These are phyloP conservation scores for Prunus padus DNA, from an alignment of 306 rosid species.

Conservation along the genomic window DNA sequence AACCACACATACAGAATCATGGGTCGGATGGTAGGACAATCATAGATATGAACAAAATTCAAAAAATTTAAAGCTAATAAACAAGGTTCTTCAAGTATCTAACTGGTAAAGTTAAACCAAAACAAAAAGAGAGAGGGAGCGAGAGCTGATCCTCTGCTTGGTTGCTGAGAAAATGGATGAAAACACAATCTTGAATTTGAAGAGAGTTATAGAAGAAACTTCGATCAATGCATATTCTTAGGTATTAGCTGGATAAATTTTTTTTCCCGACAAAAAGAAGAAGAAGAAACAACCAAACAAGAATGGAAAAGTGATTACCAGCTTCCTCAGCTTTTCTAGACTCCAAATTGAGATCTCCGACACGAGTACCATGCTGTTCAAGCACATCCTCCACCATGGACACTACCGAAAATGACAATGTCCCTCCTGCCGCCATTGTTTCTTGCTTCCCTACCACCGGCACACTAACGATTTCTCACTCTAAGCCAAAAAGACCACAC, in stretches of 20 bases:
- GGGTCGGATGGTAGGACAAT: neutral
- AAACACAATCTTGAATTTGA: neutral
- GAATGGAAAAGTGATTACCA: conserved; percentile 39
- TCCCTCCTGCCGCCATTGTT: conserved; percentile 37
- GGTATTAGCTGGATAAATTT: neutral
- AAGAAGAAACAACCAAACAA: neutral
- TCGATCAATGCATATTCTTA: neutral
- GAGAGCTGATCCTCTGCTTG: neutral
- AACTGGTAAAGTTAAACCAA: neutral
- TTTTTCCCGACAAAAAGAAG: neutral
- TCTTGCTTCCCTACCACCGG: conserved; percentile 1
- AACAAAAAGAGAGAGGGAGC: neutral
- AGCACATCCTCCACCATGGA: conserved; percentile 89
- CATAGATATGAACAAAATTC: neutral
- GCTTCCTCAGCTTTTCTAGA: conserved; percentile 84
- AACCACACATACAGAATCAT: no score
- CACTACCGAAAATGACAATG: conserved; percentile 74
- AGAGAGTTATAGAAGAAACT: neutral
- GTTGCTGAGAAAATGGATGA: neutral
- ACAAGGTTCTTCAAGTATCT: neutral
- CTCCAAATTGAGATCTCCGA: conserved; percentile 75
- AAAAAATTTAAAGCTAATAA: neutral
- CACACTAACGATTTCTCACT: conserved; percentile 12
- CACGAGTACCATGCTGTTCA: conserved; percentile 70
- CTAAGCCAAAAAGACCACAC: neutral